Percentiles rank a stretch among this genome's conserved stretches.
Conservation (phyloP, 352 stramenopile species). For the Nothophytophthora sp. region DNA sequence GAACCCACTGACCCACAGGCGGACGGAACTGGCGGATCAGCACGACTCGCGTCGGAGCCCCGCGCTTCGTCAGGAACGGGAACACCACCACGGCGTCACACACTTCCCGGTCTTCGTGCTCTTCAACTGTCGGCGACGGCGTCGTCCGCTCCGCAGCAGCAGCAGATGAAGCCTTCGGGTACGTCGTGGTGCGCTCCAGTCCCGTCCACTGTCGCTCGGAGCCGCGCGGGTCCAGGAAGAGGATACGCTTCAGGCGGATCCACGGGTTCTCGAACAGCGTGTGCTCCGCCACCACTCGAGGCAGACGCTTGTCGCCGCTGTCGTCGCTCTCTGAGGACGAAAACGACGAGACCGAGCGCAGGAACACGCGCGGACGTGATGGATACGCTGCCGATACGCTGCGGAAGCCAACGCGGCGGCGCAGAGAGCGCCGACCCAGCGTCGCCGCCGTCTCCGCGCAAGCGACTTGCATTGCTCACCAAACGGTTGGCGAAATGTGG, state of each 20-base stretch:
- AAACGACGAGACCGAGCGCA: too few relatives aligned
- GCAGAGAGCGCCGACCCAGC: conserved; percentile 10
- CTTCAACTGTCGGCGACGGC: not conserved
- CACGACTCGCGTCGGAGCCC: conserved; percentile 45
- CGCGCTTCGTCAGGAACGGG: conserved; percentile 52
- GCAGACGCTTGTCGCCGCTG: conserved; percentile 20
- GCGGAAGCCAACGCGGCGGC: conserved; percentile 1
- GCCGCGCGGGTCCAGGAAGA: conserved; percentile 55
- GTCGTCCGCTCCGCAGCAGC: not conserved
- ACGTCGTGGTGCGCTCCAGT: conserved; percentile 66
- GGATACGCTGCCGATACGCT: not conserved
- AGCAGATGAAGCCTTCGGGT: conserved; percentile 25
- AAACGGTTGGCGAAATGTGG: conserved; percentile 9
- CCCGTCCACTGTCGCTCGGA: conserved; percentile 62
- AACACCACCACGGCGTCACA: conserved; percentile 81
- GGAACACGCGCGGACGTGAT: not conserved
- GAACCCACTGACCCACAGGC: conserved; percentile 77
- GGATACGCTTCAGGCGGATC: conserved; percentile 65
- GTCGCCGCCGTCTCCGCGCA: not conserved
- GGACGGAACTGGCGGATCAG: conserved; percentile 93
- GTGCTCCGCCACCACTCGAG: conserved; percentile 50
- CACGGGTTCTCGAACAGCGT: conserved; percentile 71
- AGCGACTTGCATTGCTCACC: too few relatives aligned
- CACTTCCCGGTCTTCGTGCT: conserved; percentile 13
- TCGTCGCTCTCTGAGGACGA: conserved; percentile 7